phyloP scores from a whole-genome alignment of 306 rosid species.

The Cotoneaster glaucophyllus region DNA sequence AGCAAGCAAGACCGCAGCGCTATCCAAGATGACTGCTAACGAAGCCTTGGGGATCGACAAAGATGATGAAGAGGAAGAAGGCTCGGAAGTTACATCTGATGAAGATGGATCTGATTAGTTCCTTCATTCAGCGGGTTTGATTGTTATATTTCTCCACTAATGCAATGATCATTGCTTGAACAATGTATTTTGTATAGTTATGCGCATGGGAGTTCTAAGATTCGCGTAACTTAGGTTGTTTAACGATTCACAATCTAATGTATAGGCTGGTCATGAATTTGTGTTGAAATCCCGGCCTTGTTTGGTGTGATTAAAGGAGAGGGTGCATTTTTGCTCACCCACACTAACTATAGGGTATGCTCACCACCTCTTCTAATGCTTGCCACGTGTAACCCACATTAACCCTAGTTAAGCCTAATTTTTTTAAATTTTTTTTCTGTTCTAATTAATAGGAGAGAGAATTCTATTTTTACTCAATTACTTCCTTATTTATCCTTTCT shows the following conservation, averaged over 20 bases:
- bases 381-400: too few species aligned
- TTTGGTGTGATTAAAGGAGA: too few species aligned
- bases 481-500: too few species aligned
- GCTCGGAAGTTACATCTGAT: slow-evolving; percentile 46
- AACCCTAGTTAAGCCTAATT: too few species aligned
- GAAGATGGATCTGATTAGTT: slow-evolving; percentile 39
- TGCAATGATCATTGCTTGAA: slow-evolving; percentile 8
- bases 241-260: neutral
- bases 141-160: neutral
- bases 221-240: neutral
- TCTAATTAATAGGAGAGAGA: too few species aligned
- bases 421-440: too few species aligned
- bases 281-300: too few species aligned
- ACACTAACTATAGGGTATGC: too few species aligned
- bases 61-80: slow-evolving; percentile 41
- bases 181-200: slow-evolving; percentile 18
- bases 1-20: slow-evolving; percentile 84
- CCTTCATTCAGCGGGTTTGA: neutral
- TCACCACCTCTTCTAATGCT: too few species aligned
- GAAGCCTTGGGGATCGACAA: slow-evolving; percentile 30
- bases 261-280: neutral
- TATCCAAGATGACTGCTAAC: slow-evolving; percentile 52
- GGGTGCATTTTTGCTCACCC: too few species aligned
- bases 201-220: slow-evolving; percentile 1
- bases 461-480: too few species aligned